phyloP scores from a whole-genome alignment of 1,284 basidiomycete species.

The Mycocalia duriaeana region DNA sequence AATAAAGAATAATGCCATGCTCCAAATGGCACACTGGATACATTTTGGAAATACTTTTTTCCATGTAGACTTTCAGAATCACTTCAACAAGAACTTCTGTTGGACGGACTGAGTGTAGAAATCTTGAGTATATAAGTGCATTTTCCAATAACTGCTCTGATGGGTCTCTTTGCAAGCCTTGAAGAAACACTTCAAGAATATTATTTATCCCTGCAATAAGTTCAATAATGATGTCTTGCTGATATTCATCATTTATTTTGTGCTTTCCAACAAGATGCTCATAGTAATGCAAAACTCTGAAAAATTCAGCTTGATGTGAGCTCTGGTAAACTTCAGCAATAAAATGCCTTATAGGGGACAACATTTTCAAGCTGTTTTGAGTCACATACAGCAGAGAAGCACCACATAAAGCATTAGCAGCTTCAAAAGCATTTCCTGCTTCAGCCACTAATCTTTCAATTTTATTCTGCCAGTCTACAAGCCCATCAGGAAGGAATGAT shows the following conservation, averaged over 20 bases:
- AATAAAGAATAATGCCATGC: neutral
- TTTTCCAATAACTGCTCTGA: neutral
- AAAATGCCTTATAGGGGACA: neutral
- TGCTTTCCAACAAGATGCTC: neutral
- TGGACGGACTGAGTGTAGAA: neutral
- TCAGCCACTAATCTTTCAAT: neutral
- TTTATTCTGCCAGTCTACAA: neutral
- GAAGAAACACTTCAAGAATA: neutral
- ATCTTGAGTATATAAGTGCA: neutral
- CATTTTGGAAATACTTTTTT: neutral
- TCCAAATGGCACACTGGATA: neutral
- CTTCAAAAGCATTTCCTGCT: neutral
- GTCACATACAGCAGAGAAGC: neutral
- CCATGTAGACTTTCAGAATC: neutral
- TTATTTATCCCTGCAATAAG: neutral
- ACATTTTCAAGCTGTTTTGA: neutral
- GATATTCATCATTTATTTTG: neutral
- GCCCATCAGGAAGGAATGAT: neutral
- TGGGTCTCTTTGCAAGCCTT: neutral
- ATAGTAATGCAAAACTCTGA: neutral
- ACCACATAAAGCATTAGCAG: neutral
- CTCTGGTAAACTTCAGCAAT: neutral
- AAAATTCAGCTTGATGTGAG: neutral
- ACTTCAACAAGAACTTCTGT: neutral
- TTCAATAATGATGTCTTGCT: neutral